Evolutionary conservation across 2,329 filamentous ascomycete species (phyloP).

Genomic region (Pseudogymnoascus destructans): DNA sequence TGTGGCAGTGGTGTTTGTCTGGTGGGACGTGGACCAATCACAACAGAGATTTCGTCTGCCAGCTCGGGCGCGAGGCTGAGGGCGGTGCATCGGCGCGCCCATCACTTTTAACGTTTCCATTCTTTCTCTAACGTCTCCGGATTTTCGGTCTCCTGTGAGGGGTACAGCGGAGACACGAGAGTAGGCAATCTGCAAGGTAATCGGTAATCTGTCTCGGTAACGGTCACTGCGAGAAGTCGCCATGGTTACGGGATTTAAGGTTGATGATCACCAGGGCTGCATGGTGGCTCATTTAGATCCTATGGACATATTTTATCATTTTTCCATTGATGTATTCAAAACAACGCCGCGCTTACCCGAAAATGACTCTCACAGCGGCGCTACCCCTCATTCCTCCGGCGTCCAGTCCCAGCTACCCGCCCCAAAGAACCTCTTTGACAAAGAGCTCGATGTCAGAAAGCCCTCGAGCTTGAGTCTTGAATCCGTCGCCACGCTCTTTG

Average conservation of each 20-base stretch:
- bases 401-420: slow-evolving; percentile 47
- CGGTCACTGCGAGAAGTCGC: not conserved
- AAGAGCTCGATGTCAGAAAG: slow-evolving; percentile 37
- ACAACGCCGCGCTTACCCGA: not conserved
- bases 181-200: not conserved
- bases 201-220: not conserved
- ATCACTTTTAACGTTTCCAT: not conserved
- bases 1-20: not conserved
- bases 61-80: not conserved
- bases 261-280: not conserved
- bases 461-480: slow-evolving; percentile 37
- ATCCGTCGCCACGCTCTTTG: slow-evolving; percentile 37
- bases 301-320: not conserved
- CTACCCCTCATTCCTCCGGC: slow-evolving; percentile 14
- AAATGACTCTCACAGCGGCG: not conserved
- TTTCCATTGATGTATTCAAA: not conserved
- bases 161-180: not conserved
- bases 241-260: not conserved
- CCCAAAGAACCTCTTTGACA: slow-evolving; percentile 40
- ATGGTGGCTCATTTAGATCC: not conserved
- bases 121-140: not conserved
- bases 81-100: not conserved
- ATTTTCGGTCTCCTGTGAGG: not conserved
- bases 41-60: not conserved
- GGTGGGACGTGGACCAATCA: not conserved